Evolutionary conservation across 169 alveolate genomes (phyloP), one percentile per base, ranked within the genome.

Genomic region (Theileria orientalis): DNA sequence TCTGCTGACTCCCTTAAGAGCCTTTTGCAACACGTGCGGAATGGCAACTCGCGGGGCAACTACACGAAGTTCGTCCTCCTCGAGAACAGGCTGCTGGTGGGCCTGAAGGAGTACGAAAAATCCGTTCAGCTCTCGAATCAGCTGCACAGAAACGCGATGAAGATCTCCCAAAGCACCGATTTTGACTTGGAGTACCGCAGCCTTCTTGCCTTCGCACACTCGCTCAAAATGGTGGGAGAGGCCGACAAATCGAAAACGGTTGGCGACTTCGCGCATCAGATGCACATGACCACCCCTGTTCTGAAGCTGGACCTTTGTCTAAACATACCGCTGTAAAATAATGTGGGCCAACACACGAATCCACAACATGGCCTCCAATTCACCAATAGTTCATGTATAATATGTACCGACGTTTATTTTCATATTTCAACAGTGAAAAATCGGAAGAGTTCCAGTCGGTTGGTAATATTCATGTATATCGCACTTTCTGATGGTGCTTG

Each of bases 281-380:
- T 74, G 30, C 41, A 61, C 27, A 16, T 76, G 44, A 59, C 86
- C 13, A 69, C 80, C 3, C 86, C 86, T 9, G 44, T 59, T 2
- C 46, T 76, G 44, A 68, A 69, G 44, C 42, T 64, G 27, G 86
- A 76, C 66, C 78, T 76, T n/a, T 68, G 86, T 70, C 74, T 76
- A 21, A 44, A 59, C 25, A 44, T 52, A 13, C 79, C 86, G 33
- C 73, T 76, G 67, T 76, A 59, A 76, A 13, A 16, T 35, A 49
- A 5, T 49, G 19, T 49, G n/a, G n/a, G n/a, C n/a, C n/a, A n/a
- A n/a, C n/a, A n/a, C n/a, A n/a, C n/a, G n/a, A n/a, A n/a, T n/a
- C n/a, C n/a, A n/a, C n/a, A n/a, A n/a, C n/a, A n/a, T n/a, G n/a
- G n/a, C n/a, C n/a, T n/a, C n/a, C n/a, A n/a, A n/a, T n/a, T n/a